Evolutionary conservation across 768 basidiomycete species (phyloP), one percentile per base, ranked within the genome.

Genomic region (Rhodotorula paludigena): DNA sequence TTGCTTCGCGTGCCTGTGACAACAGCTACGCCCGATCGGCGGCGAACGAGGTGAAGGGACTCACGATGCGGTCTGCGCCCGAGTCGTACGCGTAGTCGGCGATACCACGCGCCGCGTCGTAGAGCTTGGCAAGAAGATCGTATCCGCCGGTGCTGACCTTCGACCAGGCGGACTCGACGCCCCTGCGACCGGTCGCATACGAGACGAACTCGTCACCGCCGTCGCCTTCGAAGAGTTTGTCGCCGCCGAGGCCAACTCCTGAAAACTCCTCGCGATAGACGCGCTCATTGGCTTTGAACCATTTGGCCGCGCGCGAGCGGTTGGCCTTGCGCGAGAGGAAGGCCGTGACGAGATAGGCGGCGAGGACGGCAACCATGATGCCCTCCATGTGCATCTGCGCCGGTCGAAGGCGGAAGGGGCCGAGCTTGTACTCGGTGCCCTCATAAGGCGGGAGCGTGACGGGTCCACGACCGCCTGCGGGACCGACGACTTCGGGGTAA

Each of bases 121-220:
- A 67, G 25, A 49, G 5, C 14, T 14, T 54, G 16, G 55, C 47
- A 21, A 72, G 15, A 16, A 54, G 16, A 30, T 72, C 66, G 23
- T 60, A 42, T 8, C 48, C 54, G 5, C 28, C 32, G 11, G 55
- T 51, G 32, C 9, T 36, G 54, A 64, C 25, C 48, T 32, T 64
- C 18, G 49, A 44, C 58, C 64, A 62, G 4, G 28, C 58, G 33
- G n/a, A 21, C 49, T 64, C 66, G 35, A 64, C 53, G 6, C 48
- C 70, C 12, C 70, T 18, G 18, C 70, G 38, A 1, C 70, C 70
- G 8, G 66, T 47, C 25, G 55, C 62, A 25, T 67, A 72, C 9
- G 28, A 16, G 10, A 64, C 44, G 33, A 39, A 64, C 59, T 72
- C 70, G 51, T 67, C 70, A 6, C 63, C 63, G 23, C 66, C 66